Evolutionary conservation across 1,139 yeast species (phyloP).

Genomic region (Nakaseomyces nivariensis): DNA sequence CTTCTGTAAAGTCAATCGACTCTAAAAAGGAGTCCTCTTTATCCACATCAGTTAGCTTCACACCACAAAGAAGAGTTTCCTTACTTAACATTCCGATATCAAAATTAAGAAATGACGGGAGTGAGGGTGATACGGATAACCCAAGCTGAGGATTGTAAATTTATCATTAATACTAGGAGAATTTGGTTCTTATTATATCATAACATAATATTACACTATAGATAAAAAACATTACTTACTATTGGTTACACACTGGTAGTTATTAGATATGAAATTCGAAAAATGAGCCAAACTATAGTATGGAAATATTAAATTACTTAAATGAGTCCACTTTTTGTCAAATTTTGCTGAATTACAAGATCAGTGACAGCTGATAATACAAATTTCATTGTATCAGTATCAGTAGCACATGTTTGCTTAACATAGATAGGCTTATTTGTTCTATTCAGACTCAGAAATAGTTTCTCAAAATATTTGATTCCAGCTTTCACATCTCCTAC

Average conservation of each 20-base stretch:
- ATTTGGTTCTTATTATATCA: too few species aligned
- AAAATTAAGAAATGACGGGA: slow-evolving; percentile 10
- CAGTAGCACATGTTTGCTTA: slow-evolving; percentile 94
- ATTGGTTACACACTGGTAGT: too few species aligned
- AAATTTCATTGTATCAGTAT: slow-evolving; percentile 75
- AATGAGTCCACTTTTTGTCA: slow-evolving; percentile 75
- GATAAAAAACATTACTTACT: too few species aligned
- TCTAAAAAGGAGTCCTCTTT: neutral
- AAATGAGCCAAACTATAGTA: too few species aligned
- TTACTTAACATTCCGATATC: slow-evolving; percentile 16
- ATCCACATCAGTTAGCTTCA: neutral
- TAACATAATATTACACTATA: too few species aligned
- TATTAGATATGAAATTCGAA: too few species aligned
- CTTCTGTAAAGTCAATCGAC: neutral
- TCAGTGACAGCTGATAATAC: slow-evolving; percentile 91
- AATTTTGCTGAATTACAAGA: slow-evolving; percentile 71
- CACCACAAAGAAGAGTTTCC: slow-evolving; percentile 11
- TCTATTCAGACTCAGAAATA: slow-evolving; percentile 52
- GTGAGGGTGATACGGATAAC: neutral
- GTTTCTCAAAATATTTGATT: slow-evolving; percentile 53
- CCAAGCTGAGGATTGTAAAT: neutral
- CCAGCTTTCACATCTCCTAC: slow-evolving; percentile 58
- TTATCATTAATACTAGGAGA: too few species aligned
- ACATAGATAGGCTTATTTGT: slow-evolving; percentile 70
- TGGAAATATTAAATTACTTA: slow-evolving; percentile 17